Percentiles rank a stretch among this genome's conserved stretches.
These are phyloP conservation scores for Spirogloea muscicola DNA, from an alignment of 139 green algal species.

Conservation along the genomic window DNA sequence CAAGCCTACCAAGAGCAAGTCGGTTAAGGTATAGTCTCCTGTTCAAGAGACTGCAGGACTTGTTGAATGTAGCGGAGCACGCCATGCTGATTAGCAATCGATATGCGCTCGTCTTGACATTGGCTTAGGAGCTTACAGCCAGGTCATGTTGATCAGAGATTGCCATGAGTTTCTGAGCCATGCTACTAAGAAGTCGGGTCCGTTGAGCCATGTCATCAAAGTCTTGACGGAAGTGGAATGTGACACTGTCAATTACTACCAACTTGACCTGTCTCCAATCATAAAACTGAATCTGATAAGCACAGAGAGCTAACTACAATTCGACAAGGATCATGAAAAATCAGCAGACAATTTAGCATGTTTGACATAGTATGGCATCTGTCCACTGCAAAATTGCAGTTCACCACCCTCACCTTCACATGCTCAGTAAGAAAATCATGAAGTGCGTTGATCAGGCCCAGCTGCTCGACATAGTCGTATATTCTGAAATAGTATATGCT, in stretches of 20 bases:
- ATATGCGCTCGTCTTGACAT: too few species aligned
- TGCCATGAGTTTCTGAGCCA: slow-evolving; percentile 74
- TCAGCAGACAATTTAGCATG: neutral
- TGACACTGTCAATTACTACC: slow-evolving; percentile 80
- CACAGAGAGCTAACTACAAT: too few species aligned
- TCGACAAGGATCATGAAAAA: neutral
- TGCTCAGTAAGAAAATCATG: slow-evolving; percentile 55
- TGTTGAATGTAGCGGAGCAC: too few species aligned
- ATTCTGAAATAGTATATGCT: slow-evolving; percentile 74
- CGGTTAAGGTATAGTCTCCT: too few species aligned
- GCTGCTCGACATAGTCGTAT: slow-evolving; percentile 68
- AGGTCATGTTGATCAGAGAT: slow-evolving; percentile 65
- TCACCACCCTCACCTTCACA: slow-evolving; percentile 64
- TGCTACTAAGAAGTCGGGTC: slow-evolving; percentile 65
- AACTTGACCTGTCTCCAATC: slow-evolving; percentile 64
- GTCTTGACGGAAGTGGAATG: slow-evolving; percentile 85
- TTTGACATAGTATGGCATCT: slow-evolving; percentile 11
- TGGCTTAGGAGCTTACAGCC: too few species aligned
- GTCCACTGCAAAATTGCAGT: too few species aligned
- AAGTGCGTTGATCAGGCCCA: slow-evolving; percentile 67
- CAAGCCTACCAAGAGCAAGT: too few species aligned
- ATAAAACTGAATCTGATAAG: too few species aligned
- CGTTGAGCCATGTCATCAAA: slow-evolving; percentile 71
- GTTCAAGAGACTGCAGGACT: too few species aligned
- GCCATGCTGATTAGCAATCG: too few species aligned